Conservation (phyloP, 345 rosid species). For the Brassica carinata region DNA sequence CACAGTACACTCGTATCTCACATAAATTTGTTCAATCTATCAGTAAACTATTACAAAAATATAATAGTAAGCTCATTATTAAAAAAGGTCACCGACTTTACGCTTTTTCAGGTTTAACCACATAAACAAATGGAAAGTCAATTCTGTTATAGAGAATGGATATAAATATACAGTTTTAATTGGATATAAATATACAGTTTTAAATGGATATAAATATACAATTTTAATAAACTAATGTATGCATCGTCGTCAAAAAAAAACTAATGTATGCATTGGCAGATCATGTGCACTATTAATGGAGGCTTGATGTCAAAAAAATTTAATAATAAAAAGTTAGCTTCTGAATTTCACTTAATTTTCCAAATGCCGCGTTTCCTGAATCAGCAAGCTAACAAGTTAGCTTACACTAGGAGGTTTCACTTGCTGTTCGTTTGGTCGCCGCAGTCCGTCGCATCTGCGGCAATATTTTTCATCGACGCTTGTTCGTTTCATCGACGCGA, state of each 20-base stretch:
- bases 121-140: conserved; percentile 29
- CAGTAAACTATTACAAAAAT: no score
- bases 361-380: background rate
- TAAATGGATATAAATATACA: background rate
- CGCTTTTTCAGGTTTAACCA: conserved; percentile 19
- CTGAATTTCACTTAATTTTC: background rate
- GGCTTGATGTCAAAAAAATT: background rate
- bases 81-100: conserved; percentile 31
- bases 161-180: background rate
- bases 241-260: background rate
- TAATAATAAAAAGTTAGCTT: background rate
- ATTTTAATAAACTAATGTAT: background rate
- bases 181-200: no score
- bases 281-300: conserved; percentile 14
- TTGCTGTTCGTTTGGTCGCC: no score
- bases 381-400: background rate
- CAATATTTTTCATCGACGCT: no score
- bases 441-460: no score
- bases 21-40: no score
- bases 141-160: conserved; percentile 2
- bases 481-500: no score
- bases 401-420: background rate
- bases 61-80: no score
- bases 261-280: background rate
- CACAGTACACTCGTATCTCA: no score